Evolutionary conservation across 2,329 filamentous ascomycete species (phyloP).

Genomic region (Trichoderma sp.): DNA sequence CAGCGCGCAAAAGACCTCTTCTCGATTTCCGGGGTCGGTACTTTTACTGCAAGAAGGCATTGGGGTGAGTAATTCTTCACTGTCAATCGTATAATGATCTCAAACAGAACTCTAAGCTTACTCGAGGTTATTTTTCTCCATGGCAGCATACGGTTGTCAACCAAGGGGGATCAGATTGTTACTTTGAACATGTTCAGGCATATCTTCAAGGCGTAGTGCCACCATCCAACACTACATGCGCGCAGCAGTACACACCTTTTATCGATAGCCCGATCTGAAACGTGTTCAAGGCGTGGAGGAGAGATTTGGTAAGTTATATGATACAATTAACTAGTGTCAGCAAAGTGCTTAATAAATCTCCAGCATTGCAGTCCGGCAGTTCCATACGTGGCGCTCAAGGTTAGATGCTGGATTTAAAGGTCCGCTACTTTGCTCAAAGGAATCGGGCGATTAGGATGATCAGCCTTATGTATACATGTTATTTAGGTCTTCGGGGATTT

Average conservation of each 20-base stretch:
- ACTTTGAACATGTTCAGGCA: slow-evolving; percentile 6
- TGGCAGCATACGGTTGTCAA: not conserved
- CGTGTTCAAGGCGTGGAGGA: not conserved
- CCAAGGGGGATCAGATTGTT: not conserved
- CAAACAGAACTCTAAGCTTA: not conserved
- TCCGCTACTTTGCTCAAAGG: no score
- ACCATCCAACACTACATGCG: not conserved
- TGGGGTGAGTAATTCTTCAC: not conserved
- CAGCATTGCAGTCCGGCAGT: no score
- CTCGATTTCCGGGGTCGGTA: not conserved
- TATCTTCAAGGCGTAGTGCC: slow-evolving; percentile 1
- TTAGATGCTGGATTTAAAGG: no score
- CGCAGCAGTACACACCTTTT: not conserved
- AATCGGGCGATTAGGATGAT: no score
- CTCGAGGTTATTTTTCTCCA: not conserved
- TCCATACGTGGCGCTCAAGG: no score
- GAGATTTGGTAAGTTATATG: no score
- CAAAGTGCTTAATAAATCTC: no score
- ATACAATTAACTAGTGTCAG: no score
- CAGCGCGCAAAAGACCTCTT: not conserved
- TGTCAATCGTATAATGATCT: not conserved
- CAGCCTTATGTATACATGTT: no score
- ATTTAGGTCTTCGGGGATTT: not conserved
- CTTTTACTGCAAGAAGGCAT: slow-evolving; percentile 1
- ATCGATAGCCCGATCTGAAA: not conserved